Conservation (phyloP, 2,329 filamentous ascomycete species). For the Verticillium longisporum region DNA sequence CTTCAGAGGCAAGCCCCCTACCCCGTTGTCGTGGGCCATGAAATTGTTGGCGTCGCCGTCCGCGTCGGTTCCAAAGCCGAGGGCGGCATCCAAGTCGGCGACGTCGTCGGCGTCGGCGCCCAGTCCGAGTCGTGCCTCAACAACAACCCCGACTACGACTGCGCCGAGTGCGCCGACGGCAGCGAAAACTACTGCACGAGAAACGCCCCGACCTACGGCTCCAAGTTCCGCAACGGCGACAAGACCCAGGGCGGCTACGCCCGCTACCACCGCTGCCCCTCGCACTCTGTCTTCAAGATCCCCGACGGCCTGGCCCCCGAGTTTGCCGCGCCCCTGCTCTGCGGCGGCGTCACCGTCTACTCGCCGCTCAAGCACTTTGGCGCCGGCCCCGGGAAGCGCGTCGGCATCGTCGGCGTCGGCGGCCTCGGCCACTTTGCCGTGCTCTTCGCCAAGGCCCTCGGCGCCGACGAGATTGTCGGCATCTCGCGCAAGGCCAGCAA, state of each 20-base stretch:
- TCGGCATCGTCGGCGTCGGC: slow-evolving; percentile 15
- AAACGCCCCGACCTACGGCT: slow-evolving; percentile 53
- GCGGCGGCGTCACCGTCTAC: slow-evolving; percentile 18
- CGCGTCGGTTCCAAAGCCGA: slow-evolving; percentile 61
- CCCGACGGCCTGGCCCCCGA: slow-evolving; percentile 1
- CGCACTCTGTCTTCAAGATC: slow-evolving; percentile 32
- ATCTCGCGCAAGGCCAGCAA: background rate
- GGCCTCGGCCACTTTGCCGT: slow-evolving; percentile 18
- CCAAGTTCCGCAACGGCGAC: slow-evolving; percentile 52
- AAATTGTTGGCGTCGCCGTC: slow-evolving; percentile 64
- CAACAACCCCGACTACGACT: slow-evolving; percentile 26
- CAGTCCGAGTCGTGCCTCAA: slow-evolving; percentile 56
- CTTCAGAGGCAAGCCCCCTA: slow-evolving; percentile 11
- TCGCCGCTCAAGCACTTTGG: slow-evolving; percentile 14
- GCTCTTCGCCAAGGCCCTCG: slow-evolving; percentile 8
- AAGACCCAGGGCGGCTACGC: slow-evolving; percentile 56
- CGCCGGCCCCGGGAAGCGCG: slow-evolving; percentile 21
- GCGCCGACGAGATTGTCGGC: slow-evolving; percentile 5
- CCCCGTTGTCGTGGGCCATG: slow-evolving; percentile 18
- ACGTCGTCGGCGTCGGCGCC: slow-evolving; percentile 63
- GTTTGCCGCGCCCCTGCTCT: slow-evolving; percentile 4
- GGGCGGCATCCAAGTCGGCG: slow-evolving; percentile 46
- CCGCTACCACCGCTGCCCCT: slow-evolving; percentile 37
- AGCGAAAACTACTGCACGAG: slow-evolving; percentile 64
- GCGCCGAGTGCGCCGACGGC: slow-evolving; percentile 57